Percentiles rank a stretch among this genome's conserved stretches.
These are phyloP conservation scores for Helminthosporium solani DNA, from an alignment of 2,329 filamentous ascomycete genomes.

Conservation along the genomic window DNA sequence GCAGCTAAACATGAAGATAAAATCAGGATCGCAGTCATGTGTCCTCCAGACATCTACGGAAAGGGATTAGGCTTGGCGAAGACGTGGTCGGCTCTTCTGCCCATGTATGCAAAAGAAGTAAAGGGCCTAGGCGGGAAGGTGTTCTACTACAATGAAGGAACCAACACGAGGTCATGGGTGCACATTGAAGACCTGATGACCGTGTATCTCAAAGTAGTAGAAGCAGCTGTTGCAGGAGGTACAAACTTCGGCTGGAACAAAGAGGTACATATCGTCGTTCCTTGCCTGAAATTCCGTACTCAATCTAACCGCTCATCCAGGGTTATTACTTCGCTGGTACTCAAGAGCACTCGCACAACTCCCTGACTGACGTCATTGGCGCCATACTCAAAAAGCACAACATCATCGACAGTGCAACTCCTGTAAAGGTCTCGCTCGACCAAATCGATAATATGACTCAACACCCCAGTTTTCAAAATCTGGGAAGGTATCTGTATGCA, in stretches of 20 bases:
- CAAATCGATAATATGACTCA: conserved; percentile 29
- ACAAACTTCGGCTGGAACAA: conserved; percentile 58
- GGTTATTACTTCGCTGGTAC: conserved; percentile 52
- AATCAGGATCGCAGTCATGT: conserved; percentile 55
- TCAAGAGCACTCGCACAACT: conserved; percentile 36
- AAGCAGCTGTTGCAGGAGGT: conserved; percentile 50
- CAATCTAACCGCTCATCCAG: conserved; percentile 17
- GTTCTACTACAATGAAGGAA: conserved; percentile 56
- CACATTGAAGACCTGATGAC: conserved; percentile 62
- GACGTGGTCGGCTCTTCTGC: conserved; percentile 45
- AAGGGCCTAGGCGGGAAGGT: conserved; percentile 45
- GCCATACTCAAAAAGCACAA: conserved; percentile 28
- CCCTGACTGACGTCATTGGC: conserved; percentile 26
- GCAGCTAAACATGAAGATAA: conserved; percentile 41
- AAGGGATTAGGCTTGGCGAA: conserved; percentile 56
- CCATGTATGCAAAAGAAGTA: conserved; percentile 39
- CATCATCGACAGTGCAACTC: conserved; percentile 22
- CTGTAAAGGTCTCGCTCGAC: conserved; percentile 23
- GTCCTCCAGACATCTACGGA: conserved; percentile 65
- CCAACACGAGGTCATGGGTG: conserved; percentile 55
- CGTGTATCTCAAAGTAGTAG: conserved; percentile 55
- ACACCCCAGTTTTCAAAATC: conserved; percentile 14
- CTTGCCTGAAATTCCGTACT: not conserved
- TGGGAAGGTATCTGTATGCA: conserved; percentile 39
- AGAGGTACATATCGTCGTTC: conserved; percentile 16